Base-by-base conservation (phyloP, 192 early-diverging fungal genomes). In the Mortierella hygrophila region DNA sequence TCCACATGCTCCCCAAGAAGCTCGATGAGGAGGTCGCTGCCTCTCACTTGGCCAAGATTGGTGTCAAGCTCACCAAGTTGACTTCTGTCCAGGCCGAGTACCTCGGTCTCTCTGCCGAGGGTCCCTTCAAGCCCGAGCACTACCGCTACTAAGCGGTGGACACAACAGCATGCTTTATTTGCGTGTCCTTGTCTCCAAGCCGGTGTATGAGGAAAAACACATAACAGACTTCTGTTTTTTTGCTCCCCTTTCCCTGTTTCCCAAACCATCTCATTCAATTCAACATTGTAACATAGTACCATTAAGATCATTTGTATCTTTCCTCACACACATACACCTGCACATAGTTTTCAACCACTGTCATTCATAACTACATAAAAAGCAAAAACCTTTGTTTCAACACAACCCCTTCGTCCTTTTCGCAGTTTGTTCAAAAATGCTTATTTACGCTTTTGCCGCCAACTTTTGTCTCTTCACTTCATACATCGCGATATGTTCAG, bases 1-100 rank as follows among this genome's bases (percentile, higher is more conserved):
- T 99, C 80, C 98, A 99, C 93, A 93, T 98, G 87, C 93, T 99
- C 84, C 97, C 98, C 92, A 99, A 99, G 97, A 96, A 97, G 90
- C 93, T 99, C 77, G 98, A 99, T 90, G 98, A 99, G 92, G 98
- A 98, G 92, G 97, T 98, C 81, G 98, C 97, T 69, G 92, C 92
- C 81, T 95, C 97, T 84, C 97, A 99, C 90, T 93, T 99, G 72
- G 94, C 90, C 90, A 96, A 98, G 93, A 94, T 99, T 85, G 97
- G 96, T 85, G 96, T 98, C 92, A 97, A 98, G 93, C 93, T 98
- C 72, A 94, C 96, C 87, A 93, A 92, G 78, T 91, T 99, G 76
- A 71, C 38, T 26, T n/a, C 21, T 41, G 35, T 35, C 21, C 70
- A 79, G 49, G 60, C 54, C 68, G 69, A 78, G 47, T 79, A 79